These are phyloP conservation scores for Ophiocytium majus DNA, from an alignment of 352 stramenopile species.

Conservation along the genomic window DNA sequence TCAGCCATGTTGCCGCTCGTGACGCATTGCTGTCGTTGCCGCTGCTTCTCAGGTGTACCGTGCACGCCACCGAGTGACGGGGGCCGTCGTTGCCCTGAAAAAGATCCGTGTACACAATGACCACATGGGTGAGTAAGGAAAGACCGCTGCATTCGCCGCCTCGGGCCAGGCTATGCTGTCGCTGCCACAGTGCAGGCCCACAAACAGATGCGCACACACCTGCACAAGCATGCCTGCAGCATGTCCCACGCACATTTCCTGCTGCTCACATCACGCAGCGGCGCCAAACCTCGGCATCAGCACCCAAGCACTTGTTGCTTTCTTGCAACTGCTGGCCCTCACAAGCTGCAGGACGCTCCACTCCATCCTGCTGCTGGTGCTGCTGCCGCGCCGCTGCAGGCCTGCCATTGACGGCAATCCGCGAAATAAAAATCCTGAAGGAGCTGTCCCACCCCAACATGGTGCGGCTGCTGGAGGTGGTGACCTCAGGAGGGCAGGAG, in stretches of 20 bases:
- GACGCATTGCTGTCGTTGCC: neutral
- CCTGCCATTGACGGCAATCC: conserved; percentile 89
- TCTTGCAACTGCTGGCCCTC: neutral
- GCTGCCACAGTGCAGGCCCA: no score
- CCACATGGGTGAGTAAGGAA: conserved; percentile 69
- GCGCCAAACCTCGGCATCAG: no score
- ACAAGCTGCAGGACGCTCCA: neutral
- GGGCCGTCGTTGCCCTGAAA: conserved; percentile 91
- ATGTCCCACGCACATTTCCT: no score
- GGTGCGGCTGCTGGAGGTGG: conserved; percentile 90
- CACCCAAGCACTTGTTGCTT: no score
- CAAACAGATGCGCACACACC: no score
- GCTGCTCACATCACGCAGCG: no score
- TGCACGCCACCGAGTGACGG: conserved; percentile 56
- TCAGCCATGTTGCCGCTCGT: no score
- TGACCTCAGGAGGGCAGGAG: conserved; percentile 63
- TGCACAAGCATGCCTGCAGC: no score
- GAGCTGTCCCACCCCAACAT: conserved; percentile 88
- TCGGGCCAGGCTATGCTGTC: no score
- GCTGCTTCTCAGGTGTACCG: conserved; percentile 54
- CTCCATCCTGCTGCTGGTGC: neutral
- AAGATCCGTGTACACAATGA: conserved; percentile 94
- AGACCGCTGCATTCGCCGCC: no score
- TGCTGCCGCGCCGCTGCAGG: conserved; percentile 61
- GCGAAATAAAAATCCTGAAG: conserved; percentile 97